Percentiles rank a stretch among this genome's conserved stretches.
phyloP scores from a whole-genome alignment of 2,329 filamentous ascomycete species.

The Gaeumannomyces sp. region DNA sequence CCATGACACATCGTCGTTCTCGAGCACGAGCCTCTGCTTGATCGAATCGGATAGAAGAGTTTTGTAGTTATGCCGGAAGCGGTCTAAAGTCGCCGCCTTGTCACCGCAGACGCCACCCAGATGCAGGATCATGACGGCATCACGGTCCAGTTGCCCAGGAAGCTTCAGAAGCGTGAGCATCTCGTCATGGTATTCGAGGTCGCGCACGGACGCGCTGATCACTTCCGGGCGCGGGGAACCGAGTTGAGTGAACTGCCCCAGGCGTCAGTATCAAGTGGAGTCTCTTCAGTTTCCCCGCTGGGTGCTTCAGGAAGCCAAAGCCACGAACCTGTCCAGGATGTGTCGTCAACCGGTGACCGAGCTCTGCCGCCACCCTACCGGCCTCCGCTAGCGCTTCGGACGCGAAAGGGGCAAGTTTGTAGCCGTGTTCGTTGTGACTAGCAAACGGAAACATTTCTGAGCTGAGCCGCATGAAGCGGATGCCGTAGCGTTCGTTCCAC shows the following conservation, averaged over 20 bases:
- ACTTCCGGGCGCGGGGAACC: constrained; percentile 76
- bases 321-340: constrained; percentile 68
- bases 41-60: constrained; percentile 59
- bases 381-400: constrained; percentile 69
- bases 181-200: constrained; percentile 84
- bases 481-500: constrained; percentile 90
- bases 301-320: not conserved
- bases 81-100: constrained; percentile 68
- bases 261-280: not conserved
- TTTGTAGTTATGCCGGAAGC: constrained; percentile 72
- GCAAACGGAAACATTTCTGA: constrained; percentile 98
- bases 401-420: constrained; percentile 78
- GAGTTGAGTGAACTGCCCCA: constrained; percentile 71
- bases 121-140: constrained; percentile 91
- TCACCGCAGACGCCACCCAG: constrained; percentile 90
- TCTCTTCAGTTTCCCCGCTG: too few relatives aligned
- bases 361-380: constrained; percentile 67
- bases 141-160: constrained; percentile 69
- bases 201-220: constrained; percentile 68
- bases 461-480: constrained; percentile 86
- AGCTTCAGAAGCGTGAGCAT: constrained; percentile 71
- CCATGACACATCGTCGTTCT: constrained; percentile 93
- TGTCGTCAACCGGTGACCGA: constrained; percentile 80
- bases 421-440: constrained; percentile 80
- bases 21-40: constrained; percentile 77